phyloP scores from a whole-genome alignment of 2,329 filamentous ascomycete species.

The Fusarium sp. region DNA sequence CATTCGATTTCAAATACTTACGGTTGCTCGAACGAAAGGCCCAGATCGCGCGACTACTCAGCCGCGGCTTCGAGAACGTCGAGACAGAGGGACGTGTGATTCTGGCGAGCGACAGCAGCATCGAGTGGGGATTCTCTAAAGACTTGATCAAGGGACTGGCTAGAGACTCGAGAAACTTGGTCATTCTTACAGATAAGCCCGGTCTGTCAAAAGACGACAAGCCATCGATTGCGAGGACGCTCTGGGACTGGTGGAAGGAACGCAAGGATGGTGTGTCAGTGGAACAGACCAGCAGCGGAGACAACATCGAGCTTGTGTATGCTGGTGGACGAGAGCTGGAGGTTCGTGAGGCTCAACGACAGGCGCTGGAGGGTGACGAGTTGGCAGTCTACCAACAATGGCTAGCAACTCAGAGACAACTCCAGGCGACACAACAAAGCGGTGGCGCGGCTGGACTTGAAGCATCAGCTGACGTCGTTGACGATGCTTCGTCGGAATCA shows the following conservation, averaged over 20 bases:
- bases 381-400: constrained; percentile 90
- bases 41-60: constrained; percentile 79
- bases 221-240: constrained; percentile 75
- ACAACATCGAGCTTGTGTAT: constrained; percentile 75
- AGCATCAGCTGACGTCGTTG: constrained; percentile 77
- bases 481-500: constrained; percentile 87
- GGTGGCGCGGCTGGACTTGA: constrained; percentile 77
- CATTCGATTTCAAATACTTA: constrained; percentile 91
- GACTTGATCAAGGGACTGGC: constrained; percentile 81
- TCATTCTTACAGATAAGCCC: constrained; percentile 86
- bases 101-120: constrained; percentile 86
- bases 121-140: constrained; percentile 96
- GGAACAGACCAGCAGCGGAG: constrained; percentile 65
- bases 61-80: constrained; percentile 56
- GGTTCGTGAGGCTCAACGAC: constrained; percentile 70
- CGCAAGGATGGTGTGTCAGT: constrained; percentile 71
- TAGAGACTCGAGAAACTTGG: constrained; percentile 80
- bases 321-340: constrained; percentile 72
- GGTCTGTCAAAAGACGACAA: constrained; percentile 53
- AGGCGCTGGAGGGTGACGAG: constrained; percentile 80
- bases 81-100: constrained; percentile 76
- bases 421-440: constrained; percentile 83
- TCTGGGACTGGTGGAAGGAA: constrained; percentile 86
- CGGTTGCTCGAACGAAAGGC: constrained; percentile 85
- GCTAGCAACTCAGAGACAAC: constrained; percentile 86